Percentiles rank a stretch among this genome's conserved stretches.
Evolutionary conservation across 2,329 filamentous ascomycete species (phyloP).

Genomic region (Lachnellula hyalina): DNA sequence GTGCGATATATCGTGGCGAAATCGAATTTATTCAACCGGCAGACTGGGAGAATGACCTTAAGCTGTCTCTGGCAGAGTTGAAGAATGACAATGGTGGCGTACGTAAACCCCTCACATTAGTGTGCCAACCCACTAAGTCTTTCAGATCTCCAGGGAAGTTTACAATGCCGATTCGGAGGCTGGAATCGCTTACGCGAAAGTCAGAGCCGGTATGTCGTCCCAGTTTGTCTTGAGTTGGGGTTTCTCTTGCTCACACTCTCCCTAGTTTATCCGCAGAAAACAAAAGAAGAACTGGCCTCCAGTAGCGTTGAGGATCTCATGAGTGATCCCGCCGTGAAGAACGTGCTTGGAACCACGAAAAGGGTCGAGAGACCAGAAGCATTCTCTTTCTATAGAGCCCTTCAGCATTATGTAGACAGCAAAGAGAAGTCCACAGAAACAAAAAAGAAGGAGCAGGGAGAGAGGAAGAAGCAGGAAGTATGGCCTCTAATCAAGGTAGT

Average conservation of each 20-base stretch:
- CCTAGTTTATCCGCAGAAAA: slow-evolving; percentile 41
- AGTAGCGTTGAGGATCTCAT: slow-evolving; percentile 22
- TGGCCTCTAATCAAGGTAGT: slow-evolving; percentile 38
- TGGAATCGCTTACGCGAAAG: slow-evolving; percentile 45
- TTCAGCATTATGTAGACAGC: slow-evolving; percentile 24
- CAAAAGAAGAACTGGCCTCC: slow-evolving; percentile 33
- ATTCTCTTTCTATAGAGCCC: slow-evolving; percentile 16
- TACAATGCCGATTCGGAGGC: slow-evolving; percentile 28
- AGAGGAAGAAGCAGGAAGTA: slow-evolving; percentile 31
- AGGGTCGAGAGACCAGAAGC: slow-evolving; percentile 12
- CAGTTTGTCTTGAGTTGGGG: slow-evolving; percentile 33
- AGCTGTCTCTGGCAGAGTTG: slow-evolving; percentile 12
- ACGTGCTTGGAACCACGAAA: slow-evolving; percentile 18
- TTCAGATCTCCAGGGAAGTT: slow-evolving; percentile 20
- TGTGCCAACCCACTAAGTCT: slow-evolving; percentile 30
- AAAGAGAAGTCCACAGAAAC: slow-evolving; percentile 30
- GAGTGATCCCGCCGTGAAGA: slow-evolving; percentile 8
- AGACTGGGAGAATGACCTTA: slow-evolving; percentile 21
- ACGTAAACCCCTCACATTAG: slow-evolving; percentile 38
- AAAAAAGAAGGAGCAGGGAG: slow-evolving; percentile 32
- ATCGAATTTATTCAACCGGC: slow-evolving; percentile 29
- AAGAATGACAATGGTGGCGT: slow-evolving; percentile 15
- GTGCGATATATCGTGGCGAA: slow-evolving; percentile 37
- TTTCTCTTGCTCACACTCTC: slow-evolving; percentile 18
- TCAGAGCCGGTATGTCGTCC: slow-evolving; percentile 34